phyloP scores from a whole-genome alignment of 2,329 filamentous ascomycete species.

The Curvularia sp. region DNA sequence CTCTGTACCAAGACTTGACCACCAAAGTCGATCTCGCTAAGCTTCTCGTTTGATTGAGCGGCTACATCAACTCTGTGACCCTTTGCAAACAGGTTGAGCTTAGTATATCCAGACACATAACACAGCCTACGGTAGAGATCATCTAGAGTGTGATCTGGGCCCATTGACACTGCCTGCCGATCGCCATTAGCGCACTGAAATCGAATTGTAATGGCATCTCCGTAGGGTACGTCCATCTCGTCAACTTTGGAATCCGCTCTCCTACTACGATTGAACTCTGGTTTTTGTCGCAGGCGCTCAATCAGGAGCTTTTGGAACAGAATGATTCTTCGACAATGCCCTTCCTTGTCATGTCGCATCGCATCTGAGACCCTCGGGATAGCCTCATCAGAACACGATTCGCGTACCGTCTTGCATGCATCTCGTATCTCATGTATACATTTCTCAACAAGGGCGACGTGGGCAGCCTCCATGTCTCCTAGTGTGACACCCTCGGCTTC shows the following conservation, averaged over 20 bases:
- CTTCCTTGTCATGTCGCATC: slow-evolving; percentile 40
- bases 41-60: slow-evolving; percentile 63
- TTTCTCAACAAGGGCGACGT: slow-evolving; percentile 74
- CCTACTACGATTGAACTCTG: slow-evolving; percentile 42
- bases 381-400: not conserved
- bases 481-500: slow-evolving; percentile 51
- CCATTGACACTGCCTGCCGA: slow-evolving; percentile 69
- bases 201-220: slow-evolving; percentile 70
- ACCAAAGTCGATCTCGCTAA: slow-evolving; percentile 62
- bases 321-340: slow-evolving; percentile 43
- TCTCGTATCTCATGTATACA: slow-evolving; percentile 69
- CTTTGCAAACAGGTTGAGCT: slow-evolving; percentile 74
- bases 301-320: slow-evolving; percentile 48
- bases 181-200: slow-evolving; percentile 71
- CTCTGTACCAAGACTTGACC: slow-evolving; percentile 43
- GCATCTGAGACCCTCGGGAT: slow-evolving; percentile 23
- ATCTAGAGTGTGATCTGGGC: slow-evolving; percentile 72
- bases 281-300: slow-evolving; percentile 38
- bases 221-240: slow-evolving; percentile 62
- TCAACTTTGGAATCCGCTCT: slow-evolving; percentile 49
- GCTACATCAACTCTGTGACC: slow-evolving; percentile 71
- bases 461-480: slow-evolving; percentile 63
- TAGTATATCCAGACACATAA: slow-evolving; percentile 75
- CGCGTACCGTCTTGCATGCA: slow-evolving; percentile 28
- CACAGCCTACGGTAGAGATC: slow-evolving; percentile 73